Conservation (phyloP, 75 land plant species). For the Sequoiadendron giganteum region DNA sequence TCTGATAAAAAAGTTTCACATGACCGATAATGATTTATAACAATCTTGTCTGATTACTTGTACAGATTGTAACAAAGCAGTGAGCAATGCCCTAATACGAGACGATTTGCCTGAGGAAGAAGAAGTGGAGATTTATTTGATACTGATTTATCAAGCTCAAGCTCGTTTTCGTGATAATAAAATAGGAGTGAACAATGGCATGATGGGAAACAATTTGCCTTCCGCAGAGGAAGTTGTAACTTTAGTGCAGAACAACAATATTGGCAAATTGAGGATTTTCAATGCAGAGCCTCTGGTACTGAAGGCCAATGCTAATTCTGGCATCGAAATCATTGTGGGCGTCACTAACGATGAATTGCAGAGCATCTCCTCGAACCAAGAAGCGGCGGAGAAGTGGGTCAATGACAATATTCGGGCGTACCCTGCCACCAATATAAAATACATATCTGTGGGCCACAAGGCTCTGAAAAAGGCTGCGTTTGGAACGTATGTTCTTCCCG, state of each 20-base stretch:
- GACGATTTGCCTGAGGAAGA: no score
- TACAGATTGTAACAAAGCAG: no score
- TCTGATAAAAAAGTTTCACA: no score
- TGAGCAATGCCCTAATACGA: no score
- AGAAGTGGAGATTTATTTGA: no score
- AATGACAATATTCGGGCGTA: slow-evolving; percentile 34
- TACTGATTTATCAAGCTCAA: not conserved
- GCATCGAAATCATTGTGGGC: not conserved
- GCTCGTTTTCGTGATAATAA: not conserved
- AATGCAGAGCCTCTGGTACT: no score
- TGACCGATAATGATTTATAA: no score
- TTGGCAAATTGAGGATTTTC: not conserved
- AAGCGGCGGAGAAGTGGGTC: slow-evolving; percentile 51
- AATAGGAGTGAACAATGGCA: not conserved
- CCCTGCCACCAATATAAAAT: slow-evolving; percentile 47
- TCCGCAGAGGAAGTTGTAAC: not conserved
- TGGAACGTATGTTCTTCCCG: slow-evolving; percentile 25
- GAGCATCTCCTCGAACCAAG: slow-evolving; percentile 40
- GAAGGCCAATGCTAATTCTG: no score
- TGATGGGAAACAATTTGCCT: not conserved
- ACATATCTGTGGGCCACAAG: slow-evolving; percentile 7
- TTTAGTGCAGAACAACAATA: not conserved
- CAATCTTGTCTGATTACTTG: no score
- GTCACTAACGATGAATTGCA: not conserved
- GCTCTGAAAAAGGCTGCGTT: slow-evolving; percentile 6